Evolutionary conservation across 2,329 filamentous ascomycete genomes (phyloP), one percentile per base, ranked within the genome.

Genomic region (Sporothrix variecibatus): DNA sequence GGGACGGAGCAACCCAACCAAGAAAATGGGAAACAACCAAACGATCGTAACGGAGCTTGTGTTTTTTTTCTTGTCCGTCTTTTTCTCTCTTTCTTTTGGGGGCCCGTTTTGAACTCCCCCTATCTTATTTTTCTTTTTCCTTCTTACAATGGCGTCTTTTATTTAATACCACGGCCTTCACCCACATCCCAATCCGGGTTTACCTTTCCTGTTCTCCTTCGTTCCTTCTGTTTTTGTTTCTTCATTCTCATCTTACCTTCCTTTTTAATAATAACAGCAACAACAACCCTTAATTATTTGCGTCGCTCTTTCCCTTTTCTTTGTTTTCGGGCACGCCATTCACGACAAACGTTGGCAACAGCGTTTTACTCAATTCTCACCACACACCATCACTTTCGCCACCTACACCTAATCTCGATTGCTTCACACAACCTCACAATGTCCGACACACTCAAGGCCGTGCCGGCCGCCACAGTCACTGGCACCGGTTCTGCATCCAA

Each of bases 381-480:
- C 23, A 26, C 49, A 70, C 15, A 5, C 9, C 38, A 8, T n/a
- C 4, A 20, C 15, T 28, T 28, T 56, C 51, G 17, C 23, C 15
- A 26, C 28, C 5, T 26, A 34, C 28, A 9, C 51, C 38, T 67
- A n/a, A 53, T 23, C 11, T 4, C 58, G 9, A 3, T 2, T 1
- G 5, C 53, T 3, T 20, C 56, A 20, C 46, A 28, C 12, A 31
- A 9, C 3, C 5, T 12, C 72, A 53, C n/a, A 28, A 73, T 71
- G 65, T 40, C 53, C 23, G 72, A 70, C 8, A 15, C 43, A 11
- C 56, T 46, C 17, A 40, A 26, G 40, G 53, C 53, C 72, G 68
- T 51, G 53, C 31, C 65, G 43, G 72, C 72, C 26, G 40, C 31
- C 26, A 17, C 23, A 20, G 74, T 40, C 60, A n/a, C 58, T 34